phyloP scores from a whole-genome alignment of 2,329 filamentous ascomycete genomes.

The Nigrospora osmanthi region DNA sequence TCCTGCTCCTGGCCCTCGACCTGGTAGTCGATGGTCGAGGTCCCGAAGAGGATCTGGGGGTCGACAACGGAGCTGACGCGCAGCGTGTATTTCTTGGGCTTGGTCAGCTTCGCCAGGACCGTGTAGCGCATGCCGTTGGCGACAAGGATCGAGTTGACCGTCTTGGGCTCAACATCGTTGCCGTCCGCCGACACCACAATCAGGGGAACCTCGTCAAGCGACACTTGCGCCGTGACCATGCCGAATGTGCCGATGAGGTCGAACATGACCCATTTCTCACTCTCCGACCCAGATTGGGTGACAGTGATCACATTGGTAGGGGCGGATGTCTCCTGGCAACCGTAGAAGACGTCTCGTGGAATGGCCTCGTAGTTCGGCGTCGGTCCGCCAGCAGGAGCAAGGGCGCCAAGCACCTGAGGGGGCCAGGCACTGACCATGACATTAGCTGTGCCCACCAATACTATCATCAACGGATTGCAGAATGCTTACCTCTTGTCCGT shows the following conservation, averaged over 20 bases:
- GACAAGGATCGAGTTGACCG: slow-evolving; percentile 37
- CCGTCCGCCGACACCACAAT: slow-evolving; percentile 48
- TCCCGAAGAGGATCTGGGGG: slow-evolving; percentile 47
- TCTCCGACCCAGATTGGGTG: slow-evolving; percentile 8
- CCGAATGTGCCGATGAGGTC: slow-evolving; percentile 46
- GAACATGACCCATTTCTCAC: slow-evolving; percentile 41
- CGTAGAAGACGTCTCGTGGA: slow-evolving; percentile 33
- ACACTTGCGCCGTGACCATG: slow-evolving; percentile 34
- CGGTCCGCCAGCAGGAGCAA: slow-evolving; percentile 10
- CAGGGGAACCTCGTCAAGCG: slow-evolving; percentile 45
- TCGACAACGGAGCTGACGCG: slow-evolving; percentile 39
- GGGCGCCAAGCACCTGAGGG: slow-evolving; percentile 29
- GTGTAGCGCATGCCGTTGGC: slow-evolving; percentile 47
- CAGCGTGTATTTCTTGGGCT: slow-evolving; percentile 43
- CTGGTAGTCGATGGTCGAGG: slow-evolving; percentile 37
- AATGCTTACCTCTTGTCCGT: slow-evolving; percentile 31
- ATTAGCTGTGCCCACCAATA: background rate
- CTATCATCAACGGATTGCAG: background rate
- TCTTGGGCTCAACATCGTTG: slow-evolving; percentile 43
- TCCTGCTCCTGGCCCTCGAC: slow-evolving; percentile 15
- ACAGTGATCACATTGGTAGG: slow-evolving; percentile 34
- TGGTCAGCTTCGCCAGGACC: slow-evolving; percentile 37
- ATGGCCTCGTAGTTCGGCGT: slow-evolving; percentile 25
- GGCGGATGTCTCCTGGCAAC: slow-evolving; percentile 38
- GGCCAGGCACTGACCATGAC: slow-evolving; percentile 16